These are phyloP conservation scores for Brettanomyces bruxellensis DNA, from an alignment of 805 yeast genomes.

Conservation along the genomic window DNA sequence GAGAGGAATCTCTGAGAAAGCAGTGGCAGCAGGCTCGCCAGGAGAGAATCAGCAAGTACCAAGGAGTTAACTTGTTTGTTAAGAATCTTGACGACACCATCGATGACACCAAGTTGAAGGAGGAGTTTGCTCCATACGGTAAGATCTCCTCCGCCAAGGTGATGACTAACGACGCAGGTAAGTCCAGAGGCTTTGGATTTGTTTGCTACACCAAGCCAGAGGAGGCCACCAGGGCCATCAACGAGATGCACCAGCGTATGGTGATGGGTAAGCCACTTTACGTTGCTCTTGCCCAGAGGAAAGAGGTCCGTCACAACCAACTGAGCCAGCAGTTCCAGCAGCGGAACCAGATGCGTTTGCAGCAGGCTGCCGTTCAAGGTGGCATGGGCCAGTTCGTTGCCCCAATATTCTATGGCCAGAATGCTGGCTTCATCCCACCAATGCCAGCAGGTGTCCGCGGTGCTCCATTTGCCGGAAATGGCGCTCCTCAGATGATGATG, in stretches of 20 bases:
- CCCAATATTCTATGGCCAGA: constrained; percentile 82
- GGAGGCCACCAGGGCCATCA: constrained; percentile 97
- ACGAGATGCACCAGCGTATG: constrained; percentile 97
- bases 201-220: constrained; percentile 97
- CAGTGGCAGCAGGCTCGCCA: constrained; percentile 87
- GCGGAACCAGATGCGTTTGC: constrained; percentile 96
- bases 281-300: constrained; percentile 98
- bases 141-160: constrained; percentile 92
- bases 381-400: constrained; percentile 81
- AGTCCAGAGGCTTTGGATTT: constrained; percentile 97
- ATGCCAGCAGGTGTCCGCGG: constrained; percentile 60
- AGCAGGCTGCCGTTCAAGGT: constrained; percentile 86
- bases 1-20: constrained; percentile 89
- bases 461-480: constrained; percentile 60
- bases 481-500: constrained; percentile 73
- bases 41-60: constrained; percentile 89
- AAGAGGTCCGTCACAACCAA: constrained; percentile 95
- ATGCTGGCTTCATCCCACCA: constrained; percentile 58
- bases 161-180: constrained; percentile 90
- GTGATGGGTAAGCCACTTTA: constrained; percentile 92
- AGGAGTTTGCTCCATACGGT: constrained; percentile 91
- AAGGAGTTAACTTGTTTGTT: constrained; percentile 94
- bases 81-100: constrained; percentile 93
- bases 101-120: constrained; percentile 84
- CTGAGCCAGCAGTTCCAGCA: constrained; percentile 97